Conservation (phyloP, 106 monocot genomes). For the Ottelia alismoides region DNA sequence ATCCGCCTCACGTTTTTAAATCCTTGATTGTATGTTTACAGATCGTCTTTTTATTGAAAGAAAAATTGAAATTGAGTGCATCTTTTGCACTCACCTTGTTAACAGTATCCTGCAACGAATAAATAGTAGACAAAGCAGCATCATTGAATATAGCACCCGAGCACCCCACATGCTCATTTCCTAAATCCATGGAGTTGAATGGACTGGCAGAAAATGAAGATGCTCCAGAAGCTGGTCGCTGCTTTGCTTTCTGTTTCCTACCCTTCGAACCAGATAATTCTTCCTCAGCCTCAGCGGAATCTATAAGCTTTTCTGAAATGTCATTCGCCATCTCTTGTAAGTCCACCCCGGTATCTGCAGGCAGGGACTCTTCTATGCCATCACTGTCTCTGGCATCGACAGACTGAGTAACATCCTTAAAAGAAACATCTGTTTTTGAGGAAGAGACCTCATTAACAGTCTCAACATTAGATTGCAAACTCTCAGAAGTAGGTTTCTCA, state of each 20-base stretch:
- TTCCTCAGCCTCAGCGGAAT: conserved; percentile 12
- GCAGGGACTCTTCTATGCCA: conserved; percentile 11
- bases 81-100: conserved; percentile 85
- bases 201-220: conserved; percentile 34
- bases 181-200: conserved; percentile 45
- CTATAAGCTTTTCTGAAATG: conserved; percentile 21
- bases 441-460: conserved; percentile 12
- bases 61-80: too few relatives aligned
- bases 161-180: conserved; percentile 34
- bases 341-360: conserved; percentile 21
- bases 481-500: conserved; percentile 8
- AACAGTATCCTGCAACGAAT: conserved; percentile 41
- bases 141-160: conserved; percentile 20
- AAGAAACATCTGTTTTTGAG: conserved; percentile 11
- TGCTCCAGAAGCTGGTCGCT: conserved; percentile 16
- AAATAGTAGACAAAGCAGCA: conserved; percentile 24
- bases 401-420: conserved; percentile 17
- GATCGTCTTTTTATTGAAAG: too few relatives aligned
- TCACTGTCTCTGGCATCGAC: conserved; percentile 16
- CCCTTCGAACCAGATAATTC: too few relatives aligned
- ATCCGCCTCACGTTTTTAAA: too few relatives aligned
- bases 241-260: too few relatives aligned
- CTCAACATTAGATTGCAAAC: conserved; percentile 20
- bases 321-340: conserved; percentile 30
- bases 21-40: too few relatives aligned